phyloP scores from a whole-genome alignment of 106 monocot species.

The Vanilla planifolia region DNA sequence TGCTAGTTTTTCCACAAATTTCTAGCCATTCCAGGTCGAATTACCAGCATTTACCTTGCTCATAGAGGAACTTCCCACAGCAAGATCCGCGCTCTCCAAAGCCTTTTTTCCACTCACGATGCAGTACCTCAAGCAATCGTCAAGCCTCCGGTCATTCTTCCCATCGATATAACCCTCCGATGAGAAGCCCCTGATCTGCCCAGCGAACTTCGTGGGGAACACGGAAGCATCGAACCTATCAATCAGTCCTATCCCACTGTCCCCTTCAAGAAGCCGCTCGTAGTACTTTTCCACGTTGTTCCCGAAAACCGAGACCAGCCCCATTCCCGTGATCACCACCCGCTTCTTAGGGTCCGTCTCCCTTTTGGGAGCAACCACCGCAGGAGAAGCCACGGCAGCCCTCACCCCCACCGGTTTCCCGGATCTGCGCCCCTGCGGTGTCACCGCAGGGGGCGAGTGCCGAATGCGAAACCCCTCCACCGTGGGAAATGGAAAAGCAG shows the following conservation, averaged over 20 bases:
- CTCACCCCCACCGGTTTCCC: neutral
- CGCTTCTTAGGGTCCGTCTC: slow-evolving; percentile 95
- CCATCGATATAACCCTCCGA: slow-evolving; percentile 90
- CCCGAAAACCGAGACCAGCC: slow-evolving; percentile 89
- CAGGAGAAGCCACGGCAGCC: slow-evolving; percentile 16
- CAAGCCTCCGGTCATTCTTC: slow-evolving; percentile 81
- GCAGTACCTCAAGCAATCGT: slow-evolving; percentile 72
- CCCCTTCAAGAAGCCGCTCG: slow-evolving; percentile 67
- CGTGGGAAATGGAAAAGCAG: neutral
- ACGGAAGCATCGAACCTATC: slow-evolving; percentile 86
- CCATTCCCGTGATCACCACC: slow-evolving; percentile 95
- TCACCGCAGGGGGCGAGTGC: neutral
- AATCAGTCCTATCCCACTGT: slow-evolving; percentile 80
- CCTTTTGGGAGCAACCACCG: slow-evolving; percentile 42
- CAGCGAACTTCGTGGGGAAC: slow-evolving; percentile 88
- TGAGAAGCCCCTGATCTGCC: slow-evolving; percentile 76
- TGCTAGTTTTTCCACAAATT: too few species aligned
- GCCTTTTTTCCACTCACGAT: slow-evolving; percentile 95
- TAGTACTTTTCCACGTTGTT: slow-evolving; percentile 89
- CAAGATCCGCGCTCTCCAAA: slow-evolving; percentile 58
- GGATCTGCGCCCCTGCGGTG: neutral
- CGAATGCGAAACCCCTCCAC: neutral
- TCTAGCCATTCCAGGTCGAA: too few species aligned
- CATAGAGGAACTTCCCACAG: slow-evolving; percentile 21
- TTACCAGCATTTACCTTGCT: slow-evolving; percentile 54